phyloP scores from a whole-genome alignment of 345 rosid species.

The Populus tremula region DNA sequence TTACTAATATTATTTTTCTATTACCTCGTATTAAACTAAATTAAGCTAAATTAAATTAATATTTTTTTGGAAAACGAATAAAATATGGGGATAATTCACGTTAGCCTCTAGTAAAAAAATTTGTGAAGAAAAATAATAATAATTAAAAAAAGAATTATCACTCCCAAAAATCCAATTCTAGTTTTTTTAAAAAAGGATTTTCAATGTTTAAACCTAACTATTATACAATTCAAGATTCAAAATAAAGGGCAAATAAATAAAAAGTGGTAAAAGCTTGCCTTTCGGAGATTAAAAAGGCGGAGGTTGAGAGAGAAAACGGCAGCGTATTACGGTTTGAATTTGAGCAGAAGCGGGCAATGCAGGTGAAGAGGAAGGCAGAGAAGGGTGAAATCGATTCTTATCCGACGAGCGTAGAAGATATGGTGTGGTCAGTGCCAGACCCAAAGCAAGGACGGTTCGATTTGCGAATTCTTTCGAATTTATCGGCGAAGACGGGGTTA shows the following conservation, averaged over 20 bases:
- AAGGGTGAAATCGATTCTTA: slow-evolving; percentile 11
- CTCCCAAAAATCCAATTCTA: neutral
- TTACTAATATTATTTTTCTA: neutral
- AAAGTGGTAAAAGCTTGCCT: slow-evolving; percentile 17
- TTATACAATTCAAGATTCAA: neutral
- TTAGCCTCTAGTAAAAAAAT: neutral
- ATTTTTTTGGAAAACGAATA: neutral
- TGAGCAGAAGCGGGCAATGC: slow-evolving; percentile 23
- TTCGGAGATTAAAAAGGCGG: neutral
- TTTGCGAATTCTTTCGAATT: neutral
- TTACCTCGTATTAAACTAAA: neutral
- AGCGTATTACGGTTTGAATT: slow-evolving; percentile 25
- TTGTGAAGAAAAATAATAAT: neutral
- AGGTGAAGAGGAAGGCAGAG: slow-evolving; percentile 23
- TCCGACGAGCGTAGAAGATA: slow-evolving; percentile 25
- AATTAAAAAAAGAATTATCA: neutral
- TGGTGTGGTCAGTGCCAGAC: neutral
- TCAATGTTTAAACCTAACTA: neutral
- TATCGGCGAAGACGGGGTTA: neutral
- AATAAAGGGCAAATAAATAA: no score
- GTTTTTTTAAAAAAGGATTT: neutral
- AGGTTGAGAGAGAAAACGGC: slow-evolving; percentile 6
- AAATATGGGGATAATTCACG: neutral
- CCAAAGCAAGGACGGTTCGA: neutral
- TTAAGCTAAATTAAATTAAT: neutral